A percentile compares a stretch with the other conserved stretches of the same genome.
phyloP scores from a whole-genome alignment of 2,329 filamentous ascomycete genomes.

The Colletotrichum spaethianum region DNA sequence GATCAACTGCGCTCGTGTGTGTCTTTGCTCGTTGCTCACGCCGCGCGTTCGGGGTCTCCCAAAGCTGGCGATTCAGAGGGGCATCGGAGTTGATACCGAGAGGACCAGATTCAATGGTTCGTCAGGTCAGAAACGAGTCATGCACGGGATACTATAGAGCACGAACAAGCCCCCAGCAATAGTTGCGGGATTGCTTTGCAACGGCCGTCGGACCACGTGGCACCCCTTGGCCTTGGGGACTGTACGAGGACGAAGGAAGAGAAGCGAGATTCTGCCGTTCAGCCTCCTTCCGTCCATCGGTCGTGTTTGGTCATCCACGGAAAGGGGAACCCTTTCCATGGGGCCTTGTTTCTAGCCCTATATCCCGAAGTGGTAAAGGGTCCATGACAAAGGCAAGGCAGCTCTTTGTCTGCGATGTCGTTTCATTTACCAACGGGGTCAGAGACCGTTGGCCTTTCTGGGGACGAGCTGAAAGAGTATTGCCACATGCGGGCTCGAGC shows the following conservation, averaged over 20 bases:
- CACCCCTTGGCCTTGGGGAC: slow-evolving; percentile 8
- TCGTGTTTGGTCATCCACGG: not conserved
- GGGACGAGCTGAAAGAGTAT: not conserved
- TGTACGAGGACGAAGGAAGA: not conserved
- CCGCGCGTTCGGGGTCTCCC: not conserved
- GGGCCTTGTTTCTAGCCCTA: not conserved
- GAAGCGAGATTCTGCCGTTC: slow-evolving; percentile 4
- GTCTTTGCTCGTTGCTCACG: not conserved
- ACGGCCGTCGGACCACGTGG: slow-evolving; percentile 27
- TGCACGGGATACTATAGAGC: slow-evolving; percentile 1
- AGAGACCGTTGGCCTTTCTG: not conserved
- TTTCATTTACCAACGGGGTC: not conserved
- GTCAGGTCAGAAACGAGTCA: slow-evolving; percentile 10
- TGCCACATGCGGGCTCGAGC: not conserved
- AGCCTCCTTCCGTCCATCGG: not conserved
- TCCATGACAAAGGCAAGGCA: not conserved
- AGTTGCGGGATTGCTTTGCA: not conserved
- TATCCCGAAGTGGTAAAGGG: not conserved
- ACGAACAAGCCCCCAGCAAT: not conserved
- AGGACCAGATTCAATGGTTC: not conserved
- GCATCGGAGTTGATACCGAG: not conserved
- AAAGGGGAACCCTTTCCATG: not conserved
- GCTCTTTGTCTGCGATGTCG: not conserved
- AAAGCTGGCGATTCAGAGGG: slow-evolving; percentile 3
- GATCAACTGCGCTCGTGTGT: not conserved